Evolutionary conservation across 1,284 basidiomycete species (phyloP), one percentile per base, ranked within the genome.

Genomic region (Irpex rosettiformis): DNA sequence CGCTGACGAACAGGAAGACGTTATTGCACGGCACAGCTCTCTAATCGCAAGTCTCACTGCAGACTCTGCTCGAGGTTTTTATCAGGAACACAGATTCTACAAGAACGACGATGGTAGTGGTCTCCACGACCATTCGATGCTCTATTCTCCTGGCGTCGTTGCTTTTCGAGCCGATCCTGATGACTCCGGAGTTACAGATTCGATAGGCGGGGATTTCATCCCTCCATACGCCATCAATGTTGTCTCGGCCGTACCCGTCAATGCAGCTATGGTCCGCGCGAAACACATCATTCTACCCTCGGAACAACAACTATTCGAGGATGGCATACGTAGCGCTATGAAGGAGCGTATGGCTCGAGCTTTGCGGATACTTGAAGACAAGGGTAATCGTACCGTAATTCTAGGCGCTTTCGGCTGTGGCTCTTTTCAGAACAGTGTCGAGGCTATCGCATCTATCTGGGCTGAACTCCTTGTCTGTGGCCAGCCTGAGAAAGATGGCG

Each of bases 361-460:
- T 13, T 65, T 83, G 54, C 71, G 75, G 8, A 67, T 80, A 37
- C 82, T 83, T 58, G 75, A 80, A 64, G 71, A 73, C 27, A 69
- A 70, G 24, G 79, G 79, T 42, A 71, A 81, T 62, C 71, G 71
- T 13, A 70, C 69, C 0, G 64, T 83, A 30, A 71, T 83, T 16
- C 72, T 83, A 4, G 78, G 80, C 42, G 74, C 75, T 8, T 82
- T 83, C 58, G 80, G 82, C 29, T 79, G 76, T 59, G 75, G 78
- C 52, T 73, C 73, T 1, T 72, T 65, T 60, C 67, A 76, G 67
- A 81, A 81, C 61, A 72, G 63, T 16, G 72, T 79, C 43, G 77
- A 75, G 54, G 72, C 75, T 58, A 76, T 89, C 33, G 86, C 84
- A 1, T 68, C 69, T 52, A 73, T 86, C 13, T 89, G 86, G 85